Percentiles rank a stretch among this genome's conserved stretches.
phyloP scores from a whole-genome alignment of 331 rosid genomes.

The Acacia pycnantha region DNA sequence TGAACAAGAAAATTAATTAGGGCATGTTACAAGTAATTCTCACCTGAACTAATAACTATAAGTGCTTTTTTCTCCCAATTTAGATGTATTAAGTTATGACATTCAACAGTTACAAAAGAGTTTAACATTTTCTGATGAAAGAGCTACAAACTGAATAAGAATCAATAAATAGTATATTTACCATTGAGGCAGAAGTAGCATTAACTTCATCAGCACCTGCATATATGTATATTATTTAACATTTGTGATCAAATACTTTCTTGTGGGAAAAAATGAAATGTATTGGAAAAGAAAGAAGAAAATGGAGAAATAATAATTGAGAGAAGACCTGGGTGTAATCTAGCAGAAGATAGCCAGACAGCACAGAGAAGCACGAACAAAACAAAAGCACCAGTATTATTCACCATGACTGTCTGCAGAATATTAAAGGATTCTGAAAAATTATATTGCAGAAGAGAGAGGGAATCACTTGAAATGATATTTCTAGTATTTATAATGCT shows the following conservation, averaged over 20 bases:
- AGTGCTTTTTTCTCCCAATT: too few relatives aligned
- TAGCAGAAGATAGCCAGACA: constrained; percentile 31
- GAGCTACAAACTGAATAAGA: not conserved
- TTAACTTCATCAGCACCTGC: constrained; percentile 23
- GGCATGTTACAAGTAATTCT: too few relatives aligned
- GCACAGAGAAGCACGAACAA: constrained; percentile 30
- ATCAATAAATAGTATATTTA: not conserved
- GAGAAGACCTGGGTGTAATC: constrained; percentile 16
- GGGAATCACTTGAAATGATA: constrained; percentile 13
- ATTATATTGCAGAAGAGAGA: not conserved
- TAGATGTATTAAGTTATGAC: too few relatives aligned
- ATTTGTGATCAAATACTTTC: not conserved
- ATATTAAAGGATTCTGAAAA: not conserved
- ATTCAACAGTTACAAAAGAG: too few relatives aligned
- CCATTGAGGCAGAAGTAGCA: constrained; percentile 23
- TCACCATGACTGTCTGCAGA: constrained; percentile 18
- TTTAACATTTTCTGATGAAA: not conserved
- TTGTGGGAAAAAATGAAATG: not conserved
- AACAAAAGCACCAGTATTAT: constrained; percentile 21
- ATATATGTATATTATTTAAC: not conserved
- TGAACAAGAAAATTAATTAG: not conserved
- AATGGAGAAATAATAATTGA: not conserved
- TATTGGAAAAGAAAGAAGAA: not conserved
- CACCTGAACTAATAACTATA: too few relatives aligned
- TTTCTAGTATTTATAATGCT: constrained; percentile 14